Conservation (phyloP, 2,329 filamentous ascomycete species). For the Penicillium crustosum region DNA sequence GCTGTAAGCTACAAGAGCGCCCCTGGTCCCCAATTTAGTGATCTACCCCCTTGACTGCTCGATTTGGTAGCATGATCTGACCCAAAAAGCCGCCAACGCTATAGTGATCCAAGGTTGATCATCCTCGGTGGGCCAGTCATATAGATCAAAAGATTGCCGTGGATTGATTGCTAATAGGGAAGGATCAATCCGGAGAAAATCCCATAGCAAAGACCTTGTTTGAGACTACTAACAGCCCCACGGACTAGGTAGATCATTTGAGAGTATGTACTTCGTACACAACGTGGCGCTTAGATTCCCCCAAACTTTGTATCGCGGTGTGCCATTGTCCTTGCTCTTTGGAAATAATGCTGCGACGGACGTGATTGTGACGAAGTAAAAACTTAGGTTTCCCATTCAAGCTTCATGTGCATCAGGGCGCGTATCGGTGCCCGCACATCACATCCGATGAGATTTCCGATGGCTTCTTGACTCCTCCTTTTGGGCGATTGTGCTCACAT, state of each 20-base stretch:
- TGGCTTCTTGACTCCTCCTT: background rate
- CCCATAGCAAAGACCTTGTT: background rate
- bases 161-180: conserved; percentile 5
- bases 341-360: conserved; percentile 1
- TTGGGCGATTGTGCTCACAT: background rate
- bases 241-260: conserved; percentile 4
- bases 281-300: conserved; percentile 16
- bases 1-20: background rate
- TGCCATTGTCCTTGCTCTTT: background rate
- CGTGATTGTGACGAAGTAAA: background rate
- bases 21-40: background rate
- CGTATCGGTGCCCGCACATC: conserved; percentile 18
- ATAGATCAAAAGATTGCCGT: background rate
- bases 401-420: conserved; percentile 22
- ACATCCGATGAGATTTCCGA: conserved; percentile 1
- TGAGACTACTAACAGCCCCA: background rate
- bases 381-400: conserved; percentile 7
- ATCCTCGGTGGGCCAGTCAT: conserved; percentile 10
- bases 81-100: conserved; percentile 7
- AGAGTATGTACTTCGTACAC: background rate
- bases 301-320: background rate
- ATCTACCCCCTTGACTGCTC: conserved; percentile 9
- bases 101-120: conserved; percentile 9
- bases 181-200: conserved; percentile 2
- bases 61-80: conserved; percentile 4